Evolutionary conservation across 139 green algal species (phyloP), one percentile per base, ranked within the genome.

Genomic region (Coelastrella sp.): DNA sequence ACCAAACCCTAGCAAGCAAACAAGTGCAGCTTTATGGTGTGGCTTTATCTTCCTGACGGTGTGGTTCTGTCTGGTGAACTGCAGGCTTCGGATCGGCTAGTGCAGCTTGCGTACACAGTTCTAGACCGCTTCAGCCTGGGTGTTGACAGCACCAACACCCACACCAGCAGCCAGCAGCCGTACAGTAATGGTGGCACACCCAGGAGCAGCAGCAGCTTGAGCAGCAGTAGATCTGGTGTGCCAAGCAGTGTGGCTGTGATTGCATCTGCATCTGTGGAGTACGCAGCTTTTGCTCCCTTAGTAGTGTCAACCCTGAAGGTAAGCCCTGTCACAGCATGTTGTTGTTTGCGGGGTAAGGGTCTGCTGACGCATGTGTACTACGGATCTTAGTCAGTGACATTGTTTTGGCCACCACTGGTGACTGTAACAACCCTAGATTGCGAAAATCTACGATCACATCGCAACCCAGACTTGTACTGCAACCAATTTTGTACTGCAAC

Each of bases 51-150:
- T 47, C 32, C 32, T 1, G 32, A 47, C 32, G 0, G 32, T 47
- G 64, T 71, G 64, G 11, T 71, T 71, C 47, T 66, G 54, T 47
- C 7, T 47, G 32, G 8, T 58, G 8, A 3, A 61, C 4, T 76
- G 83, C 77, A 90, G 76, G 74, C 85, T 11, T 80, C 86, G 57
- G 23, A 88, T 82, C 83, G 92, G 56, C 90, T 98, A 54, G 93
- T 96, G 73, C 71, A 91, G 20, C 92, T 98, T 14, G 97, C 95
- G 86, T 75, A 95, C 23, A 91, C 92, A 79, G 97, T 96, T 64
- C 93, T 99, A 66, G 83, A 95, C 66, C 92, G 95, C 17, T 98
- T 96, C 88, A 91, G 94, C 81, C 90, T 90, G 5, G 81, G 90
- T 6, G 20, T n/a, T 5, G 80, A 87, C 58, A 59, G 32, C 76